Conservation (phyloP, 2,329 filamentous ascomycete species). For the Davidsoniella eucalypti region DNA sequence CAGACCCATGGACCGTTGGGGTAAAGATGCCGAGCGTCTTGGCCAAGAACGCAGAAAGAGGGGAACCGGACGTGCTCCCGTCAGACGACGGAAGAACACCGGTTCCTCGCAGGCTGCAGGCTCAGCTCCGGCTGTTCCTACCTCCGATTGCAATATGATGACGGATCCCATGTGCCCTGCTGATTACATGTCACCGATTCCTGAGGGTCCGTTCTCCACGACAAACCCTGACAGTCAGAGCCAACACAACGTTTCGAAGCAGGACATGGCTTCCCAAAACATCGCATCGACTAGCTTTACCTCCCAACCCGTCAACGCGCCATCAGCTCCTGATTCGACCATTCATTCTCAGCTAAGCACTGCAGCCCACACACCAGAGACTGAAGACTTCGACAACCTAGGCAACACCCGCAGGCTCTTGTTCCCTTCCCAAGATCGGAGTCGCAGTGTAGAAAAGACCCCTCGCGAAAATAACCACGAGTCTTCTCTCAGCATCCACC, state of each 20-base stretch:
- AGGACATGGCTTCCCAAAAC: background rate
- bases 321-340: conserved; percentile 12
- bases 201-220: background rate
- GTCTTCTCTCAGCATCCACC: conserved; percentile 27
- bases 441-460: conserved; percentile 25
- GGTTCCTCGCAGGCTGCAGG: conserved; percentile 20
- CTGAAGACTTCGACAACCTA: conserved; percentile 18
- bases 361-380: conserved; percentile 6
- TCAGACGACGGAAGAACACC: conserved; percentile 33
- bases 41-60: conserved; percentile 35
- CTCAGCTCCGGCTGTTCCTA: conserved; percentile 21
- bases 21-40: conserved; percentile 39
- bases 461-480: too few relatives aligned
- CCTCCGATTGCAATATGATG: conserved; percentile 36
- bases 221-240: conserved; percentile 2
- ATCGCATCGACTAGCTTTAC: background rate
- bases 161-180: conserved; percentile 35
- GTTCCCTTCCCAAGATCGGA: conserved; percentile 50
- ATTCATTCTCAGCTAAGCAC: background rate
- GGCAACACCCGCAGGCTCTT: conserved; percentile 51
- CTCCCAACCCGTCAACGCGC: conserved; percentile 3
- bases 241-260: background rate
- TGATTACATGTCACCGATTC: conserved; percentile 19
- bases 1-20: conserved; percentile 73
- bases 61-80: conserved; percentile 24